Evolutionary conservation across 345 rosid genomes (phyloP).

Genomic region (Cardamine chenopodiifolia): DNA sequence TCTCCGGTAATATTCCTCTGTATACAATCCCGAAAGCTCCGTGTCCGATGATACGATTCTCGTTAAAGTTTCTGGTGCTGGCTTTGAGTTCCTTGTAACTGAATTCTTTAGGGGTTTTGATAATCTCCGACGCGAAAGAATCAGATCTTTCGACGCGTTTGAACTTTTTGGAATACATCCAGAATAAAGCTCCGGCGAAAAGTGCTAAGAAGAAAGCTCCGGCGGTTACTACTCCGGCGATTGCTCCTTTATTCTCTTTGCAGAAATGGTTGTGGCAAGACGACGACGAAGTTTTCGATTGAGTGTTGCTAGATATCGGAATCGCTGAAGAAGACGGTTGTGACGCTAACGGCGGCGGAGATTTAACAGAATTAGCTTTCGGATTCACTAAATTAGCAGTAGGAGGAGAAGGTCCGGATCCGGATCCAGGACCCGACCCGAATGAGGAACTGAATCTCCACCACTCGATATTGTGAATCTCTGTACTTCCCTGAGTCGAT

Average conservation of each 20-base stretch:
- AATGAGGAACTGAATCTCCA: constrained; percentile 85
- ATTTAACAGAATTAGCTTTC: constrained; percentile 60
- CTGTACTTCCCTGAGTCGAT: constrained; percentile 92
- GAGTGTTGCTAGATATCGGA: constrained; percentile 28
- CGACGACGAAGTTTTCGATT: constrained; percentile 33
- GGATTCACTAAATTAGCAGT: constrained; percentile 66
- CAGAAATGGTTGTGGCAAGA: constrained; percentile 61
- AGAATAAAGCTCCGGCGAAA: constrained; percentile 72
- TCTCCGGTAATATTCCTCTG: constrained; percentile 74
- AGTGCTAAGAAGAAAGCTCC: constrained; percentile 77
- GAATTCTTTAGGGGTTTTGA: constrained; percentile 85
- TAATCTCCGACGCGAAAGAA: constrained; percentile 75
- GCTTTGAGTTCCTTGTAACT: constrained; percentile 78
- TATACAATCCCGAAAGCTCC: constrained; percentile 95
- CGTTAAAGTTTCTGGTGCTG: constrained; percentile 75
- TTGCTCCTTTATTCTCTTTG: constrained; percentile 73
- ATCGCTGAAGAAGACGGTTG: constrained; percentile 58
- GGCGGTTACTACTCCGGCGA: constrained; percentile 88
- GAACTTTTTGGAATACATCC: constrained; percentile 71
- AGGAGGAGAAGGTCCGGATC: constrained; percentile 48
- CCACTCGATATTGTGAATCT: constrained; percentile 82
- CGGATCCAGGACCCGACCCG: constrained; percentile 45
- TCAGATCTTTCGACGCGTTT: constrained; percentile 66
- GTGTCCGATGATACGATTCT: constrained; percentile 70
- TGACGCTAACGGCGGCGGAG: constrained; percentile 54